Evolutionary conservation across 75 land plant genomes (phyloP).

Genomic region (Isoetes taiwanensis): DNA sequence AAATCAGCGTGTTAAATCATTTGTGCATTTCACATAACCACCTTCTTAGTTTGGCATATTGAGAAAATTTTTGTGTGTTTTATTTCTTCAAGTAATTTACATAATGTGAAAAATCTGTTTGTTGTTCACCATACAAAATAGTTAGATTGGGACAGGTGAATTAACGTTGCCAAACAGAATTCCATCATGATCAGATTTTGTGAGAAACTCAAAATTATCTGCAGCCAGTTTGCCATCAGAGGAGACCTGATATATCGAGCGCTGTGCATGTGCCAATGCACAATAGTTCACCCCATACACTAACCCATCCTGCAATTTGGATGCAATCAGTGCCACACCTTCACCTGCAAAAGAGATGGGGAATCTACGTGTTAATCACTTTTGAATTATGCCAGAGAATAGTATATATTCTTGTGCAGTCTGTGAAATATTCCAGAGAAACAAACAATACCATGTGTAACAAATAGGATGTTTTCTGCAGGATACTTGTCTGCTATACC

Average conservation of each 20-base stretch:
- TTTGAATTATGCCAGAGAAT: not conserved
- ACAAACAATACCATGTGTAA: constrained; percentile 18
- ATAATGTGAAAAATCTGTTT: too few relatives aligned
- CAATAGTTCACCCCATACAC: constrained; percentile 11
- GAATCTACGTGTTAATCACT: not conserved
- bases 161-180: too few relatives aligned
- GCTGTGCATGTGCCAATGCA: constrained; percentile 9
- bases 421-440: not conserved
- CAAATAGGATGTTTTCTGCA: constrained; percentile 17
- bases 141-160: too few relatives aligned
- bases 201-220: constrained; percentile 3
- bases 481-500: constrained; percentile 23
- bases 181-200: constrained; percentile 6
- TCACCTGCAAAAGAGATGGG: not conserved
- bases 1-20: too few relatives aligned
- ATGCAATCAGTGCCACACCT: not conserved
- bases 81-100: too few relatives aligned
- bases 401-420: not conserved
- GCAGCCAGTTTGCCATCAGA: not conserved
- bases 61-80: too few relatives aligned
- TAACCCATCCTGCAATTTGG: not conserved
- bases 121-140: too few relatives aligned
- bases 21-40: too few relatives aligned
- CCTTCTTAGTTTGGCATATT: too few relatives aligned
- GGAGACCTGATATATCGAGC: not conserved